Evolutionary conservation across 1,284 basidiomycete genomes (phyloP), one percentile per base, ranked within the genome.

Genomic region (Ceratobasidium sp.): DNA sequence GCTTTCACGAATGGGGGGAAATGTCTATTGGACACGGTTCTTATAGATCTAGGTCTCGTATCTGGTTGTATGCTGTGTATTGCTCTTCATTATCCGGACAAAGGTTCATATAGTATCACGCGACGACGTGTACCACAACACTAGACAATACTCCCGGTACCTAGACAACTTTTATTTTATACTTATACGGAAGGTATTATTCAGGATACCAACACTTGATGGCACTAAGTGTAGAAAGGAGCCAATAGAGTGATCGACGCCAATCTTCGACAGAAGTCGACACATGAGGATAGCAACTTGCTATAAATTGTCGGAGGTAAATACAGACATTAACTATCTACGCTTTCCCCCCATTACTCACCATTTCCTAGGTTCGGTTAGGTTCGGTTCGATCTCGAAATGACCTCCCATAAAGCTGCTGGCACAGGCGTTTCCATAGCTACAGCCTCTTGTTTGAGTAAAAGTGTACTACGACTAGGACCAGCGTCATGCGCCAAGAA

Each of bases 201-300:
- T 42, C 58, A 61, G n/a, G 11, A 61, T 5, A 3, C 28, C 26
- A 26, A 17, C 17, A 28, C 26, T 31, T 2, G 8, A 56, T 8
- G 20, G 2, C 26, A 56, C 8, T 28, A 56, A 17, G 53, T 31
- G 31, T 35, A 39, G 37, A 61, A 61, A 61, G 58, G 58, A 61
- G 35, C 58, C 58, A 61, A 42, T 6, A 61, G 8, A 61, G 26
- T 15, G 58, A 28, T 23, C 23, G 10, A 20, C 17, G 35, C 23
- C 35, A 61, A 61, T 61, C 58, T 23, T 61, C 17, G 58, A 39
- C 58, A 42, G 58, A 61, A n/a, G 7, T 42, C 8, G 35, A 61
- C 35, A 39, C 17, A 61, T 61, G 17, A 1, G 58, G 33, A 23
- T n/a, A 61, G 35, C 37, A 3, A 35, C 6, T 23, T 33, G 17